Evolutionary conservation across 208 protist genomes (phyloP).

Genomic region (Trichomonas vaginalis): DNA sequence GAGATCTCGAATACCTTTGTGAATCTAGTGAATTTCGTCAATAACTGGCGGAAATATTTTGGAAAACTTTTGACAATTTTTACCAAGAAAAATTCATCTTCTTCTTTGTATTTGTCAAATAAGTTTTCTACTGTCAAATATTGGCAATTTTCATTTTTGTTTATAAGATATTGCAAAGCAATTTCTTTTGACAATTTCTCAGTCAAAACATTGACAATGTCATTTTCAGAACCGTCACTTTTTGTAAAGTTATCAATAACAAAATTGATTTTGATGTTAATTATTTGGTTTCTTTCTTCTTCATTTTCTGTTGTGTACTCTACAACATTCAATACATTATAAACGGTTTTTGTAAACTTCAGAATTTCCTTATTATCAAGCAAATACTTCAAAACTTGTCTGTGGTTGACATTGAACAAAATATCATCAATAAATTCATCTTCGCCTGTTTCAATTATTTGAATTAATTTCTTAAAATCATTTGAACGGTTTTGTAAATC

Average conservation of each 20-base stretch:
- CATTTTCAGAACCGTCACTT: too few relatives aligned
- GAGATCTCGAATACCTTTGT: neutral
- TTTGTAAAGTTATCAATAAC: too few relatives aligned
- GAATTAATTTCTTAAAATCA: too few relatives aligned
- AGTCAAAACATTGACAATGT: too few relatives aligned
- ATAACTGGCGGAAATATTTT: neutral
- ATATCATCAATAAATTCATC: neutral
- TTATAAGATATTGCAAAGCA: neutral
- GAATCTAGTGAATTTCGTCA: neutral
- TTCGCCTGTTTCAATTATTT: too few relatives aligned
- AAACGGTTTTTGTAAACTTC: neutral
- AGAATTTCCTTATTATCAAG: neutral
- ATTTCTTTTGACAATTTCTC: neutral
- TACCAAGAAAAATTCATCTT: neutral
- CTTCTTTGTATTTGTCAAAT: neutral
- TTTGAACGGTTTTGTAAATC: too few relatives aligned
- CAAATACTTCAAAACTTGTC: neutral
- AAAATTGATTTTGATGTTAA: neutral
- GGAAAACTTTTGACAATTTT: neutral
- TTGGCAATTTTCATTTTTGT: neutral
- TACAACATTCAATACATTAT: neutral
- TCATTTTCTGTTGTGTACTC: neutral
- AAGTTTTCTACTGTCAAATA: neutral
- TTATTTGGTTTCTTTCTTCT: neutral
- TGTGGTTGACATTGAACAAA: neutral